A percentile compares a stretch with the other conserved stretches of the same genome.
Conservation (phyloP, 495 filamentous ascomycete genomes). For the Aspergillus nanangensis region DNA sequence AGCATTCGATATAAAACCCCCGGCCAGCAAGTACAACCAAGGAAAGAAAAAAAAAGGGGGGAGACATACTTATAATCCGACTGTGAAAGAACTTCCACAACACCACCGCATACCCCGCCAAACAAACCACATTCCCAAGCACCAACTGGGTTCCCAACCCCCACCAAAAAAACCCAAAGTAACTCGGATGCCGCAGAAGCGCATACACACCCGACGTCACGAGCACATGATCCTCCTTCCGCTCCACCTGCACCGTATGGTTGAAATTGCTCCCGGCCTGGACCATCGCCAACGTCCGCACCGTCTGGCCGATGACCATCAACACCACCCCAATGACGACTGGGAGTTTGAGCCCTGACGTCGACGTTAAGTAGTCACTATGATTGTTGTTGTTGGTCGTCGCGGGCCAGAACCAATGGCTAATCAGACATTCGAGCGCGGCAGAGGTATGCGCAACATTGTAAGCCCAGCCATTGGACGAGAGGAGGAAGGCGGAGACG, state of each 20-base stretch:
- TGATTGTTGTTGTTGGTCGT: too few relatives aligned
- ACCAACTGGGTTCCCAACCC: constrained; percentile 89
- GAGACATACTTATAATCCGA: constrained; percentile 56
- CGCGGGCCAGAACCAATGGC: constrained; percentile 53
- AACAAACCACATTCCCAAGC: constrained; percentile 77
- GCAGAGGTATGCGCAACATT: constrained; percentile 76
- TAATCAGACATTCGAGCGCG: constrained; percentile 62
- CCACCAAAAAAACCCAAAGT: constrained; percentile 99
- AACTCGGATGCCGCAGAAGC: constrained; percentile 75
- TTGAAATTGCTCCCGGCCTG: constrained; percentile 91
- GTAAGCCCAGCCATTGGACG: constrained; percentile 81
- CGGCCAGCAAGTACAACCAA: neutral
- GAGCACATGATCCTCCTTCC: constrained; percentile 64
- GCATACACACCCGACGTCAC: constrained; percentile 70
- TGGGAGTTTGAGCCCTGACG: constrained; percentile 16
- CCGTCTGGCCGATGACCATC: constrained; percentile 66
- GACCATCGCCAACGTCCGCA: constrained; percentile 75
- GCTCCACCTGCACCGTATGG: constrained; percentile 69
- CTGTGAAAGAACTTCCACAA: constrained; percentile 79
- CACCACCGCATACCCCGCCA: constrained; percentile 66
- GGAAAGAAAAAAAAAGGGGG: constrained; percentile 1
- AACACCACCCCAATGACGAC: constrained; percentile 55
- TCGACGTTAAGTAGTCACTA: constrained; percentile 29
- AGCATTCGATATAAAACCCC: neutral
- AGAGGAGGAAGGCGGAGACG: constrained; percentile 73